Base-by-base conservation (phyloP, 225 moss, liverwort and hornwort genomes). In the Sphagnum tenellum region DNA sequence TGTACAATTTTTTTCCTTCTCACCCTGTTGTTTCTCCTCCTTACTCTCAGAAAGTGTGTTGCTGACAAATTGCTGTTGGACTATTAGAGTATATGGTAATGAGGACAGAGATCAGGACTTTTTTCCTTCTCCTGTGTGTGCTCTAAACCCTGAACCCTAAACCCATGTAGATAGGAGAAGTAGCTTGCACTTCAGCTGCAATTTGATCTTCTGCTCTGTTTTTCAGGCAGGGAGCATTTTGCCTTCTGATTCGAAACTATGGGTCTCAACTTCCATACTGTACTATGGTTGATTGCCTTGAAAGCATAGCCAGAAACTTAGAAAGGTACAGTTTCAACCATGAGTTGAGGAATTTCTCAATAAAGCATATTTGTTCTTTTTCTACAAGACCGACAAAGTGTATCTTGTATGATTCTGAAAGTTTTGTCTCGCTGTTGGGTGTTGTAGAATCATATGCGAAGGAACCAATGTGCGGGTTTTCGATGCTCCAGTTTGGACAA, bases 191-290 rank as follows among this genome's bases (percentile, higher is more conserved):
- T 56, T 56, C n/a, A n/a, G 9, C 9, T 56, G n/a, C 9, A n/a
- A 56, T 56, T 9, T 9, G 9, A 9, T 61, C 0, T 62, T 57
- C 1, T 29, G 11, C 4, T 46, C 47, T 69, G 48, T 46, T 75
- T 29, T 60, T 61, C 76, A 95, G 95, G 95, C 72, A 75, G 74
- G 90, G 87, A 70, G 98, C 93, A 49, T 81, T 98, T 76, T 98
- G 92, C 71, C 63, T 90, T 50, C 72, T 89, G 9, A 71, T 90
- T 56, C 79, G 82, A 59, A 85, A 81, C 64, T 90, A 78, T 81
- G 93, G 98, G 64, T 60, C 68, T 60, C 81, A 67, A 69, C 63
- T 98, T 60, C 67, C 92, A 12, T 3, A 72, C 8, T 73, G 56
- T 12, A 64, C 74, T 58, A 74, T 87, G 53, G 71, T 78, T 60